Evolutionary conservation across 345 rosid genomes (phyloP).

Genomic region (Lumnitzera littorea): DNA sequence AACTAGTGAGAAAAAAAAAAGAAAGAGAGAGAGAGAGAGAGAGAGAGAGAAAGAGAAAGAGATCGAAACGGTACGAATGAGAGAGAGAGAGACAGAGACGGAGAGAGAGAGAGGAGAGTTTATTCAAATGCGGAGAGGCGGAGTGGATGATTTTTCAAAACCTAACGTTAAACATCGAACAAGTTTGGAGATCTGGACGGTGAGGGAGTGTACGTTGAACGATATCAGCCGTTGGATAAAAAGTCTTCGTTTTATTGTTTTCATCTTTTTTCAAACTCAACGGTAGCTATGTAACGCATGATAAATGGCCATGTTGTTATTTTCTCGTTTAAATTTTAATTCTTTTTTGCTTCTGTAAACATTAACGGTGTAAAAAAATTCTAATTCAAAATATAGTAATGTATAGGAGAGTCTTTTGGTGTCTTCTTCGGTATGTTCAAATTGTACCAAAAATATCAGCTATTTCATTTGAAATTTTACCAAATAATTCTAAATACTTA

Average conservation of each 20-base stretch:
- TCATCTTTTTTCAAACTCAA: too few species aligned
- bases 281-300: too few species aligned
- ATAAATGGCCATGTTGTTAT: too few species aligned
- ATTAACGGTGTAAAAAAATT: too few species aligned
- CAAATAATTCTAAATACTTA: too few species aligned
- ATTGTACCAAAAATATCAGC: too few species aligned
- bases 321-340: not conserved
- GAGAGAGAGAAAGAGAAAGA: not conserved
- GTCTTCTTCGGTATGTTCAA: too few species aligned
- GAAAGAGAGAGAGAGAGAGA: not conserved
- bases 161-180: slow-evolving; percentile 36
- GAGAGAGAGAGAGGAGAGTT: slow-evolving; percentile 1
- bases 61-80: slow-evolving; percentile 1
- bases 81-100: not conserved
- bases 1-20: slow-evolving; percentile 3
- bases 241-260: too few species aligned
- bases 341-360: not conserved
- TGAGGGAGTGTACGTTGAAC: not conserved
- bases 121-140: slow-evolving; percentile 57
- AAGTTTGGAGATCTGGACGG: slow-evolving; percentile 18
- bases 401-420: too few species aligned
- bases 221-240: too few species aligned
- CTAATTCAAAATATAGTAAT: too few species aligned
- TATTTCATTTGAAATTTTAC: too few species aligned
- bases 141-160: slow-evolving; percentile 28